phyloP scores from a whole-genome alignment of 1,284 basidiomycete species.

The Puccinia coronata region DNA sequence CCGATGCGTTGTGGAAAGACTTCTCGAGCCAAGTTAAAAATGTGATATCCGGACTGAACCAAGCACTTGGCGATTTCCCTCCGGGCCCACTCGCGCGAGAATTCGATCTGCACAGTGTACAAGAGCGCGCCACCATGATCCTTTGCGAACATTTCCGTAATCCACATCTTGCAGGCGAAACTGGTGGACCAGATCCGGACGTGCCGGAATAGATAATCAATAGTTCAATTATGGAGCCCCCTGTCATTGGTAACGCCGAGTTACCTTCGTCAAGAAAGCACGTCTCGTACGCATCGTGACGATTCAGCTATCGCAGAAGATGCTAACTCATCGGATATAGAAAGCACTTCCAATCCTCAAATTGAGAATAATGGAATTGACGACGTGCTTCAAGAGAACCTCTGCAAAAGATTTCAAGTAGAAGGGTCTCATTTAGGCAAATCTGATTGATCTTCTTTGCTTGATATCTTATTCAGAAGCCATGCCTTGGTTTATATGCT shows the following conservation, averaged over 20 bases:
- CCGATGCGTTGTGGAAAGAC: background rate
- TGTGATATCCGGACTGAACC: background rate
- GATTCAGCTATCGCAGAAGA: background rate
- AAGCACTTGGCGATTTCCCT: conserved; percentile 15
- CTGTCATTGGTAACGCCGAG: background rate
- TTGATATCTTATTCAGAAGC: background rate
- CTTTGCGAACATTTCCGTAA: background rate
- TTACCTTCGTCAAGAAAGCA: background rate
- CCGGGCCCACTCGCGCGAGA: conserved; percentile 1
- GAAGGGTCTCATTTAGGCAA: no score
- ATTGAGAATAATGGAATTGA: background rate
- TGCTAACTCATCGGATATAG: background rate
- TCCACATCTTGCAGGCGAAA: conserved; percentile 11
- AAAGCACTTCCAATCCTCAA: background rate
- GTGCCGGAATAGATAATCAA: background rate
- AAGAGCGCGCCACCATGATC: background rate
- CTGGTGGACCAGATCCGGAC: no score
- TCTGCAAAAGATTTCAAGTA: background rate
- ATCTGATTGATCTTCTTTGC: no score
- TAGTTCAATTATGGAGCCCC: background rate
- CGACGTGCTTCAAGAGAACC: background rate
- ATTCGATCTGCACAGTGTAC: background rate
- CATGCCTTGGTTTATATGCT: background rate
- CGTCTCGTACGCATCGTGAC: background rate
- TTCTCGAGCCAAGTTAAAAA: background rate